Evolutionary conservation across 2,329 filamentous ascomycete species (phyloP).

Genomic region (Trichoderma hamatum): DNA sequence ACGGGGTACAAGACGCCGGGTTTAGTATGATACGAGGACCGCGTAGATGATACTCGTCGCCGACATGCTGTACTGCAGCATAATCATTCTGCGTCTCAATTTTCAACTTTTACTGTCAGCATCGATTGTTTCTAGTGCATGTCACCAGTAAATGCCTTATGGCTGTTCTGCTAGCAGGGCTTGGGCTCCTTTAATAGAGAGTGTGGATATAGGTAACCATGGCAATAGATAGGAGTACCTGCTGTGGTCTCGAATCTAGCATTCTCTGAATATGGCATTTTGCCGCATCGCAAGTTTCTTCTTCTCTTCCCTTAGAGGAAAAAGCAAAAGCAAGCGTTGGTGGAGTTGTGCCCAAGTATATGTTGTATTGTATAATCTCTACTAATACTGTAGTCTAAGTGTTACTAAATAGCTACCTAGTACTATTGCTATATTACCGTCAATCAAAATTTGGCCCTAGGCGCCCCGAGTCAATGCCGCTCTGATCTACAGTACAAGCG

Average conservation of each 20-base stretch:
- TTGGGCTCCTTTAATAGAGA: background rate
- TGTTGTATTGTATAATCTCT: background rate
- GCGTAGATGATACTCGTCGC: background rate
- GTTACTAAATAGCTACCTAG: too few relatives aligned
- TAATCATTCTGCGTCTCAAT: background rate
- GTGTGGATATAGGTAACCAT: background rate
- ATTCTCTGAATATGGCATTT: background rate
- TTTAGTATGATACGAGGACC: background rate
- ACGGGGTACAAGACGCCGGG: background rate
- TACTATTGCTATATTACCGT: background rate
- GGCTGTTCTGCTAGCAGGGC: background rate
- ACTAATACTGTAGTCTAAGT: too few relatives aligned
- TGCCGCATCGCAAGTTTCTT: background rate
- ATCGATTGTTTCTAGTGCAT: background rate
- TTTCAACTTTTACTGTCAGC: background rate
- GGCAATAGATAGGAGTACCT: background rate
- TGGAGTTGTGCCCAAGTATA: background rate
- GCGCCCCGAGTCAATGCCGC: constrained; percentile 1
- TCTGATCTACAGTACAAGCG: background rate
- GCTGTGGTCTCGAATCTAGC: background rate
- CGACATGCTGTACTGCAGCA: background rate
- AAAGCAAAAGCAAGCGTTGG: background rate
- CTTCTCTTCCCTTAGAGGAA: background rate
- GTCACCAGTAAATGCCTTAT: background rate
- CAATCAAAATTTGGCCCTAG: constrained; percentile 5